phyloP scores from a whole-genome alignment of 768 basidiomycete genomes.

The Hortiboletus campestris region DNA sequence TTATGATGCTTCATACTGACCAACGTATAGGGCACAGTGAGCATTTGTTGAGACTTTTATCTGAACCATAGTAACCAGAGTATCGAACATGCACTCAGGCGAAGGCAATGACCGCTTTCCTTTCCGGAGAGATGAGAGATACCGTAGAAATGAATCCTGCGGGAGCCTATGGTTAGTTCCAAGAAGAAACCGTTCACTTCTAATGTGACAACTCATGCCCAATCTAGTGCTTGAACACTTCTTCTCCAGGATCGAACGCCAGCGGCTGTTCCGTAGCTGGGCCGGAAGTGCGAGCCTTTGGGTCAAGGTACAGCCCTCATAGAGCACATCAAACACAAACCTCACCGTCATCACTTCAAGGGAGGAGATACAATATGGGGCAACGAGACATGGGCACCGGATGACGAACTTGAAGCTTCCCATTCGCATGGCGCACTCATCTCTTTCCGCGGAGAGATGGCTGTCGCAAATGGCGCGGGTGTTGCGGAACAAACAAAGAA shows the following conservation, averaged over 20 bases:
- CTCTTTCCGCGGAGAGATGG: constrained; percentile 57
- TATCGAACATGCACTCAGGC: constrained; percentile 45
- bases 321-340: background rate
- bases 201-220: background rate
- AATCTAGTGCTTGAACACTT: constrained; percentile 73
- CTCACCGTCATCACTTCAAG: constrained; percentile 34
- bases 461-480: background rate
- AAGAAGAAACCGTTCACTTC: background rate
- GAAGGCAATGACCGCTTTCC: constrained; percentile 93
- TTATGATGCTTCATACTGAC: background rate
- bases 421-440: constrained; percentile 82
- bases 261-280: constrained; percentile 91
- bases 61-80: background rate
- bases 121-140: constrained; percentile 95
- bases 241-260: constrained; percentile 88
- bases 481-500: constrained; percentile 41
- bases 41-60: constrained; percentile 20
- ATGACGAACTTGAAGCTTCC: constrained; percentile 54
- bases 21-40: constrained; percentile 64
- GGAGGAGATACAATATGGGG: constrained; percentile 89
- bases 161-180: constrained; percentile 62
- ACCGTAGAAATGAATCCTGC: constrained; percentile 84
- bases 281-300: constrained; percentile 92
- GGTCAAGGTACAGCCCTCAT: constrained; percentile 68
- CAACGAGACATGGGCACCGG: constrained; percentile 69